Conservation (phyloP, 1,139 yeast species). For the Saccharomyces hybrid region DNA sequence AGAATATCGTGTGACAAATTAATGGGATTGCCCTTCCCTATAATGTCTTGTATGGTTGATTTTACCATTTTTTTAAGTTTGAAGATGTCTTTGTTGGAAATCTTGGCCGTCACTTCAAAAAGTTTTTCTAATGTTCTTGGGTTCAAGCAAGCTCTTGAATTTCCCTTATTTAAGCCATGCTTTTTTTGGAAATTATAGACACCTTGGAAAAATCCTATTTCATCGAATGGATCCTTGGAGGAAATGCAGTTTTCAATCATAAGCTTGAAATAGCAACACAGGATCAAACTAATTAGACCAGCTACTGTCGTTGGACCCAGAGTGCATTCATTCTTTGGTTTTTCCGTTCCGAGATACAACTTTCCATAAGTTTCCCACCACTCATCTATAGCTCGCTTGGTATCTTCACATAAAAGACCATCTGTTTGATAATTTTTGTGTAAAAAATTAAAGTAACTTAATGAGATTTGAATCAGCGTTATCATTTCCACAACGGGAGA, state of each 20-base stretch:
- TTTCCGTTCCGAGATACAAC: slow-evolving; percentile 39
- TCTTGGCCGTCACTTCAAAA: slow-evolving; percentile 51
- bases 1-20: slow-evolving; percentile 41
- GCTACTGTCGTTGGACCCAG: slow-evolving; percentile 56
- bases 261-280: slow-evolving; percentile 60
- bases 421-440: slow-evolving; percentile 54
- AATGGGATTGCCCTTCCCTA: slow-evolving; percentile 34
- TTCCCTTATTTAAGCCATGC: slow-evolving; percentile 34
- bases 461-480: slow-evolving; percentile 61
- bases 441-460: slow-evolving; percentile 69
- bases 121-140: slow-evolving; percentile 53
- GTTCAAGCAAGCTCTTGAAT: slow-evolving; percentile 53
- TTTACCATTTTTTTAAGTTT: slow-evolving; percentile 63
- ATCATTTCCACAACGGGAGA: slow-evolving; percentile 57
- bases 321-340: slow-evolving; percentile 41
- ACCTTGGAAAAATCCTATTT: slow-evolving; percentile 54
- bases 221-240: slow-evolving; percentile 83
- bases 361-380: slow-evolving; percentile 85
- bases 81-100: slow-evolving; percentile 43
- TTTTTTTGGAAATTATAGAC: slow-evolving; percentile 65
- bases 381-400: slow-evolving; percentile 57
- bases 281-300: slow-evolving; percentile 56
- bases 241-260: slow-evolving; percentile 68
- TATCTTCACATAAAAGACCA: slow-evolving; percentile 72
- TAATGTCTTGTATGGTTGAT: slow-evolving; percentile 63